Evolutionary conservation across 208 protist species (phyloP), one percentile per base, ranked within the genome.

Genomic region (Leishmania martiniquensis): DNA sequence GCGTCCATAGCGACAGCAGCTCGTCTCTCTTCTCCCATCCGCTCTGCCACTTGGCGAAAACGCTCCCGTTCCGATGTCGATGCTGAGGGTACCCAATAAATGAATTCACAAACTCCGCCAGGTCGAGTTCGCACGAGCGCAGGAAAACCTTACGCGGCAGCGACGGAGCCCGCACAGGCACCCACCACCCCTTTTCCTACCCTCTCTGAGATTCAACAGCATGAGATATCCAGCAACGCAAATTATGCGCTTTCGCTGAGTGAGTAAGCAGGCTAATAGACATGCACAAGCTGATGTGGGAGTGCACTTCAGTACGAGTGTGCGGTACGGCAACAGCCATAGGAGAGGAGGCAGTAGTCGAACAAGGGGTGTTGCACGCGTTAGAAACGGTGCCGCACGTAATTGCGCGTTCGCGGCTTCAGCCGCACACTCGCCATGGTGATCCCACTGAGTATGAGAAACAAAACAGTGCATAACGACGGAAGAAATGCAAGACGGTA

Each of bases 301-400:
- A 29, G 60, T n/a, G 13, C 60, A 45, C 60, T 10, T n/a, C 37
- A 70, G 44, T 10, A 13, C 25, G 13, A 51, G 2, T 6, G n/a
- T 3, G n/a, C 25, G 4, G 15, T 10, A 49, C 44, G 2, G 22
- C 37, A 13, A 44, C 12, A n/a, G 22, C 34, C 15, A 37, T 32
- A 25, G 15, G 44, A 49, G 10, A 51, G 44, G 22, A 6, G 34
- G 25, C n/a, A n/a, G 9, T n/a, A 10, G n/a, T 15, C 37, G 22
- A 34, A 3, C 0, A 29, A 70, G 44, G 25, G 37, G 52, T 2
- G 44, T 4, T 7, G 1, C 13, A 37, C 39, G 1, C 66, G 25
- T 51, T 54, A 83, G 34, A 83, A 83, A 57, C 73, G 79, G 42
- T 83, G 74, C 29, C 44, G 34, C 68, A 75, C 72, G 17, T 60